Percentiles rank a stretch among this genome's conserved stretches.
Evolutionary conservation across 805 yeast species (phyloP).

Genomic region (Diddensiella santjacobensis): DNA sequence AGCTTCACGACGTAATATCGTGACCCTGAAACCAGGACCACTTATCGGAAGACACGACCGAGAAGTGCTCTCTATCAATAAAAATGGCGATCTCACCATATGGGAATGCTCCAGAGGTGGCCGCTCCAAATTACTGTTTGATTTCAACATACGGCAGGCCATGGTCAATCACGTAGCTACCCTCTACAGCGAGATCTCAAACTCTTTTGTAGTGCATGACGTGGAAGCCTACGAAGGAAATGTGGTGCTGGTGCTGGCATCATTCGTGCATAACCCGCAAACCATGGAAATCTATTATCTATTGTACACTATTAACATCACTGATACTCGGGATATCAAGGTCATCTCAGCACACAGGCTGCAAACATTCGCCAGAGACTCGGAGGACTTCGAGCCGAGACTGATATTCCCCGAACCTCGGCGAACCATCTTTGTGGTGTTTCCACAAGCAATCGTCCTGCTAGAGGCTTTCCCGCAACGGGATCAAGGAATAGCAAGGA

Average conservation of each 20-base stretch:
- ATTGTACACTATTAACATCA: constrained; percentile 50
- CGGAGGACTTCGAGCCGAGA: constrained; percentile 39
- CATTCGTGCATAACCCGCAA: constrained; percentile 37
- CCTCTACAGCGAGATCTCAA: constrained; percentile 50
- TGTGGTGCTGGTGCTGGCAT: constrained; percentile 48
- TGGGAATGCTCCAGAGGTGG: constrained; percentile 50
- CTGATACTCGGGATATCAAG: constrained; percentile 42
- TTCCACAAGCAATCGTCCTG: constrained; percentile 59
- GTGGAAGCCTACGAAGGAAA: constrained; percentile 47
- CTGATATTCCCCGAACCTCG: constrained; percentile 57
- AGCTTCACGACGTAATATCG: constrained; percentile 42
- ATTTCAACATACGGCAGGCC: constrained; percentile 35
- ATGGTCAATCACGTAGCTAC: constrained; percentile 42
- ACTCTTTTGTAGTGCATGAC: constrained; percentile 57
- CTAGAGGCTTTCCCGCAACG: constrained; percentile 52
- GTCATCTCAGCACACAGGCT: constrained; percentile 64
- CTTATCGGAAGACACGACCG: constrained; percentile 50
- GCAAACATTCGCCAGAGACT: constrained; percentile 42
- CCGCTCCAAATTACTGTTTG: constrained; percentile 38
- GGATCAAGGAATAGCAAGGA: constrained; percentile 33
- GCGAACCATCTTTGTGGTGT: constrained; percentile 55
- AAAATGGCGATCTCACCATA: constrained; percentile 43
- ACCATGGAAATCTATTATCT: constrained; percentile 40
- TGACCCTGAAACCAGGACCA: constrained; percentile 54
- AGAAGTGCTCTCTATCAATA: constrained; percentile 39